Evolutionary conservation across 345 rosid genomes (phyloP).

Genomic region (Boechera retrofracta): DNA sequence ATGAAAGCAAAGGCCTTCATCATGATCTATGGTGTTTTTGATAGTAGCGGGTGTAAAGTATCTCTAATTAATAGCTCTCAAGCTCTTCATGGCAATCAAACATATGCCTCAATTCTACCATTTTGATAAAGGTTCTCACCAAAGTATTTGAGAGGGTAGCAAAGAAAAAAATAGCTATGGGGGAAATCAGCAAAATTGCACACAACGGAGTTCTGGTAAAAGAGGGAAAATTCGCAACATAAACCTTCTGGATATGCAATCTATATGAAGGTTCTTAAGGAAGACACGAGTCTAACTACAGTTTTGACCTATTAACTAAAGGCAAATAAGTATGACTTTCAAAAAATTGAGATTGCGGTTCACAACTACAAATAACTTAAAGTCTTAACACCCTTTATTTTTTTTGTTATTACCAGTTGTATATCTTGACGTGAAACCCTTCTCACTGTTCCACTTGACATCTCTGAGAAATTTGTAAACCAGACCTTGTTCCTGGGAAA

Average conservation of each 20-base stretch:
- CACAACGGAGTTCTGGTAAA: neutral
- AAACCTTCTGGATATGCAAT: conserved; percentile 10
- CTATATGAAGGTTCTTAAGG: neutral
- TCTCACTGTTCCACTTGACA: conserved; percentile 80
- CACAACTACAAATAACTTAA: conserved; percentile 2
- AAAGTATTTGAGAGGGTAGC: too few relatives aligned
- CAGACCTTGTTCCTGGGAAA: conserved; percentile 37
- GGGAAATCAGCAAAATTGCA: too few relatives aligned
- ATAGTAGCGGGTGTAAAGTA: neutral
- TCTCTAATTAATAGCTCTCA: neutral
- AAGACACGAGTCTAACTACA: neutral
- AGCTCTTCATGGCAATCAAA: neutral
- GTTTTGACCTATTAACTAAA: neutral
- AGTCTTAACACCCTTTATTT: neutral
- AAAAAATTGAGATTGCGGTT: neutral
- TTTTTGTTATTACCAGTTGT: conserved; percentile 63
- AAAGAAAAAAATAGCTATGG: too few relatives aligned
- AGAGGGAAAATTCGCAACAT: neutral
- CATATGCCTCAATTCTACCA: conserved; percentile 2
- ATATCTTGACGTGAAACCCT: conserved; percentile 90
- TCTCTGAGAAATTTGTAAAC: conserved; percentile 36
- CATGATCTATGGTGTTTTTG: neutral
- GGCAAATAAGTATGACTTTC: neutral
- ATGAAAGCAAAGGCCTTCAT: neutral
- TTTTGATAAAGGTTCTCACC: neutral